Conservation (phyloP, 2,329 filamentous ascomycete genomes). For the Coniella lustricola region DNA sequence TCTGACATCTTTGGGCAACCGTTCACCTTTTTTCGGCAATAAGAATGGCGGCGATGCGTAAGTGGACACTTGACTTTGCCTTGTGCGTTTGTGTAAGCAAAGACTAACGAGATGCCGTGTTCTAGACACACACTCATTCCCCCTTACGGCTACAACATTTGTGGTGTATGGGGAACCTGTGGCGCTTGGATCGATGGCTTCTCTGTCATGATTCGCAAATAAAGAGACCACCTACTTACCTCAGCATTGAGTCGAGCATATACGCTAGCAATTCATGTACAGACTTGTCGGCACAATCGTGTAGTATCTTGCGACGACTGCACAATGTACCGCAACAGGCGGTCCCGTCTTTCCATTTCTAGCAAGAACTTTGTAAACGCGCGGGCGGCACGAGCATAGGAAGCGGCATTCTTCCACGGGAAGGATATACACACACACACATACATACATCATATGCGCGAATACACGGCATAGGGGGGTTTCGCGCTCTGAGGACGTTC, state of each 20-base stretch:
- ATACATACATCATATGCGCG: too few species aligned
- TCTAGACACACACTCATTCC: constrained; percentile 78
- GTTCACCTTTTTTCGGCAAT: constrained; percentile 81
- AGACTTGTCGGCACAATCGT: constrained; percentile 3
- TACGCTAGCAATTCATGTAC: not conserved
- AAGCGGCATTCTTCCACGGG: not conserved
- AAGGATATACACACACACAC: too few species aligned
- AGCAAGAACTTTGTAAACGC: not conserved
- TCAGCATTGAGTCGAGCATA: not conserved
- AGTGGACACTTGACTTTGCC: constrained; percentile 30
- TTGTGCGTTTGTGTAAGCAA: not conserved
- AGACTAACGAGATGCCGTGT: constrained; percentile 19
- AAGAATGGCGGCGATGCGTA: constrained; percentile 73
- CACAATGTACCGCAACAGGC: not conserved
- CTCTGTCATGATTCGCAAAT: constrained; percentile 52
- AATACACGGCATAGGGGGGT: not conserved
- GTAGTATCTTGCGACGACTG: not conserved
- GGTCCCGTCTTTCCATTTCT: not conserved
- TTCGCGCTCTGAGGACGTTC: not conserved
- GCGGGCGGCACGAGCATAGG: not conserved
- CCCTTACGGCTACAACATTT: constrained; percentile 81
- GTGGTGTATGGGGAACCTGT: constrained; percentile 77
- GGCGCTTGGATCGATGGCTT: constrained; percentile 80
- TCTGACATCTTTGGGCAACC: constrained; percentile 79
- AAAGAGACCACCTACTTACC: not conserved